Evolutionary conservation across 345 rosid species (phyloP).

Genomic region (Populus ilicifolia): DNA sequence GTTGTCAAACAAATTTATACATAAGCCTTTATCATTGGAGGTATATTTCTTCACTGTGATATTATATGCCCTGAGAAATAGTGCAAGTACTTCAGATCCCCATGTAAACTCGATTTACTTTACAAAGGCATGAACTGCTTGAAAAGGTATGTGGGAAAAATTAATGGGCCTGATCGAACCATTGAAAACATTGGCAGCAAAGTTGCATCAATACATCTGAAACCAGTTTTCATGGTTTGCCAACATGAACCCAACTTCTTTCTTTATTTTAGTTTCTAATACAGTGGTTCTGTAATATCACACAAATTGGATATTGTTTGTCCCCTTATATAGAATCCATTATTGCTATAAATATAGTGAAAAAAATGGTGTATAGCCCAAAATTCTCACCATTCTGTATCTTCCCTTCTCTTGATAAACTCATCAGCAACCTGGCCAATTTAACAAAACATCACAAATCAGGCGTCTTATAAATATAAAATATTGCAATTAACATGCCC

Average conservation of each 20-base stretch:
- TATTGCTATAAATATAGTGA: background rate
- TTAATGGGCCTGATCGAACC: background rate
- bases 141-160: background rate
- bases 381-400: constrained; percentile 72
- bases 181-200: background rate
- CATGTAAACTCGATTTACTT: background rate
- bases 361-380: background rate
- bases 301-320: background rate
- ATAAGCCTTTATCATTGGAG: background rate
- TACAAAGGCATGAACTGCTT: background rate
- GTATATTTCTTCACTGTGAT: background rate
- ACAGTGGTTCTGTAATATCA: background rate
- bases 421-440: constrained; percentile 86
- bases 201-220: background rate
- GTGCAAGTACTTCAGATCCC: background rate
- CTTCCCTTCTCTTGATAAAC: constrained; percentile 82
- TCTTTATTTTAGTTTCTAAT: background rate
- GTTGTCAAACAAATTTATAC: constrained; percentile 3
- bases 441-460: constrained; percentile 12
- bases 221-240: constrained; percentile 4
- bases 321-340: background rate
- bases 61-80: background rate
- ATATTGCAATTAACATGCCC: background rate
- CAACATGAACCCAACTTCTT: background rate
- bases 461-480: constrained; percentile 1